Percentiles rank a stretch among this genome's conserved stretches.
These are phyloP conservation scores for Penicillium paxilli DNA, from an alignment of 495 filamentous ascomycete genomes.

Conservation along the genomic window DNA sequence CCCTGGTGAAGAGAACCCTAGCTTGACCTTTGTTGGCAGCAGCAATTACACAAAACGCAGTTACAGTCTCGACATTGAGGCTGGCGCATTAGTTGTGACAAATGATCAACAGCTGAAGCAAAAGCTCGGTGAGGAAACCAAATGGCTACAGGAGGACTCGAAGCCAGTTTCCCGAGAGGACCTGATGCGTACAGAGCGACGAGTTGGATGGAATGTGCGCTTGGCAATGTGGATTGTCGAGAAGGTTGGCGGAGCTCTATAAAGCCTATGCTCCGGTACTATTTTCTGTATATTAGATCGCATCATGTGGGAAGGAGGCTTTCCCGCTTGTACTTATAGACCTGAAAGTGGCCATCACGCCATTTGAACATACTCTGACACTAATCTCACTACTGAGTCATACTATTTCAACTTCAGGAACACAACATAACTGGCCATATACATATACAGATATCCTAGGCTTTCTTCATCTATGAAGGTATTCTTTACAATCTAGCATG, in stretches of 20 bases:
- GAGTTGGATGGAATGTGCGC: slow-evolving; percentile 81
- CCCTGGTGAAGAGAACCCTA: slow-evolving; percentile 57
- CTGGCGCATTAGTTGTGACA: slow-evolving; percentile 82
- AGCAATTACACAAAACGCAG: slow-evolving; percentile 96
- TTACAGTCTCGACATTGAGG: slow-evolving; percentile 88
- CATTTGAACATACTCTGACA: not conserved
- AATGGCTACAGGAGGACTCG: slow-evolving; percentile 74
- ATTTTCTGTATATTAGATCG: slow-evolving; percentile 12
- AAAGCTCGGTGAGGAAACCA: slow-evolving; percentile 73
- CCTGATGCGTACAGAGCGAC: slow-evolving; percentile 74
- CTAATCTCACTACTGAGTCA: too few species aligned
- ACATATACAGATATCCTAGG: too few species aligned
- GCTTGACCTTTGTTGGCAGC: slow-evolving; percentile 81
- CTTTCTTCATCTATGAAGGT: not conserved
- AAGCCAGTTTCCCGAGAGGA: slow-evolving; percentile 67
- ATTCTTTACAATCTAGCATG: not conserved
- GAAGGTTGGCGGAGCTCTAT: slow-evolving; percentile 69
- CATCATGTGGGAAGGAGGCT: not conserved
- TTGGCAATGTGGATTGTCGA: slow-evolving; percentile 88
- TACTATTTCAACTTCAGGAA: too few species aligned
- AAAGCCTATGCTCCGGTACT: slow-evolving; percentile 10
- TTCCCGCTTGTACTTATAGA: slow-evolving; percentile 18
- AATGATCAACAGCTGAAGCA: slow-evolving; percentile 70
- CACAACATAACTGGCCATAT: too few species aligned
- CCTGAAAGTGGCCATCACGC: not conserved